Evolutionary conservation across 495 filamentous ascomycete species (phyloP).

Genomic region (Aspergillus olivimuriae): DNA sequence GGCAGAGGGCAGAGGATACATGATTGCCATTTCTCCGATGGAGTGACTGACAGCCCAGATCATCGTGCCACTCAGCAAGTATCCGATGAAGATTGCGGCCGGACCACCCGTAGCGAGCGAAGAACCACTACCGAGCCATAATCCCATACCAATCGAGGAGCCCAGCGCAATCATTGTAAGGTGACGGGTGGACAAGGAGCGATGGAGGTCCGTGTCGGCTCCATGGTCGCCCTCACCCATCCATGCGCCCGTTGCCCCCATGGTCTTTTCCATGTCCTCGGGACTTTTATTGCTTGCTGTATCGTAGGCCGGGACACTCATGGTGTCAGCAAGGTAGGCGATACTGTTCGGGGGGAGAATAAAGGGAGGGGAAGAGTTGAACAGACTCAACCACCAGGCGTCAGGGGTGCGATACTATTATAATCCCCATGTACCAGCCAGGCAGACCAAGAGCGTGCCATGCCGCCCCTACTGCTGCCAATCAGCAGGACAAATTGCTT

Average conservation of each 20-base stretch:
- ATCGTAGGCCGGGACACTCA: neutral
- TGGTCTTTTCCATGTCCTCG: conserved; percentile 5
- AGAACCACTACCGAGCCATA: conserved; percentile 22
- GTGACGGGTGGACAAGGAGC: conserved; percentile 24
- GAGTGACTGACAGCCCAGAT: conserved; percentile 32
- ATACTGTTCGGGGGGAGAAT: neutral
- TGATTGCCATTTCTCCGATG: conserved; percentile 39
- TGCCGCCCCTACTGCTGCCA: too few relatives aligned
- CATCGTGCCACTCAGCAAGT: conserved; percentile 29
- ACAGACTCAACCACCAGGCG: too few relatives aligned
- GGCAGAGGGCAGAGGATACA: conserved; percentile 51
- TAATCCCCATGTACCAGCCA: too few relatives aligned
- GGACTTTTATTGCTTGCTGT: neutral
- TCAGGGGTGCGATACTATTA: too few relatives aligned
- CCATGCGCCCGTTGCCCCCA: conserved; percentile 1
- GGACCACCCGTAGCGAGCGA: conserved; percentile 20
- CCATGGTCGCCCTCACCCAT: conserved; percentile 10
- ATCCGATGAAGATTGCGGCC: conserved; percentile 44
- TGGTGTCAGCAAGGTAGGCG: neutral
- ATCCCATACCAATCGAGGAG: conserved; percentile 25
- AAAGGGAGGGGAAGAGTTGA: neutral
- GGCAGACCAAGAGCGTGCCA: too few relatives aligned
- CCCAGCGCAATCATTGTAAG: conserved; percentile 29
- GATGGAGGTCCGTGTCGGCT: conserved; percentile 22
- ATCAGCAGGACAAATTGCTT: too few relatives aligned